Conservation (phyloP, 352 stramenopile species). For the Pythium pyrilobum region DNA sequence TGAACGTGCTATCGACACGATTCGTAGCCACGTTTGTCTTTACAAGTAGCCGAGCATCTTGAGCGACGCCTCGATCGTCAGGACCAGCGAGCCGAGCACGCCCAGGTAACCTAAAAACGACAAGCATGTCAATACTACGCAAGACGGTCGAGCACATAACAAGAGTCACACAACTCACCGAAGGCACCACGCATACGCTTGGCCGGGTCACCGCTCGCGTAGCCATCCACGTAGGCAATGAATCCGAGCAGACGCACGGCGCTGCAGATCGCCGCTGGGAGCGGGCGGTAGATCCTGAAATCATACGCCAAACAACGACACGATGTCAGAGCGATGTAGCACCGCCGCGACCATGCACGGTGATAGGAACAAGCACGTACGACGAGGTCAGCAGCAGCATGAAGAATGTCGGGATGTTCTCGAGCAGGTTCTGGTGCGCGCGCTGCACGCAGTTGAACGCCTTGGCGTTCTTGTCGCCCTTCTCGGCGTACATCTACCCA, state of each 20-base stretch:
- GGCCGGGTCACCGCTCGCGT: conserved; percentile 50
- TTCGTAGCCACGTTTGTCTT: no score
- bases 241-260: conserved; percentile 55
- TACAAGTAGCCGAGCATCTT: conserved; percentile 21
- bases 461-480: conserved; percentile 85
- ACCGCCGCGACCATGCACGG: no score
- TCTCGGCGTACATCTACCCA: conserved; percentile 80
- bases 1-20: not conserved
- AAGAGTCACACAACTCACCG: no score
- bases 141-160: no score
- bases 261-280: conserved; percentile 50
- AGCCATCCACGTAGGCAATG: conserved; percentile 59
- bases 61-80: conserved; percentile 31
- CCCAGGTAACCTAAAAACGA: conserved; percentile 57
- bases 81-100: conserved; percentile 23
- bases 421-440: conserved; percentile 90
- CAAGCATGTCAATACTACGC: not conserved
- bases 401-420: conserved; percentile 79
- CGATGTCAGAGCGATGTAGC: not conserved
- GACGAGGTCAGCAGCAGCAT: conserved; percentile 44
- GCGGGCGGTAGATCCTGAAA: conserved; percentile 50
- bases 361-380: conserved; percentile 28
- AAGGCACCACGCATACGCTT: conserved; percentile 60
- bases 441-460: conserved; percentile 91
- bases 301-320: not conserved